These are phyloP conservation scores for Huntiella bhutanensis DNA, from an alignment of 2,329 filamentous ascomycete genomes.

Conservation along the genomic window DNA sequence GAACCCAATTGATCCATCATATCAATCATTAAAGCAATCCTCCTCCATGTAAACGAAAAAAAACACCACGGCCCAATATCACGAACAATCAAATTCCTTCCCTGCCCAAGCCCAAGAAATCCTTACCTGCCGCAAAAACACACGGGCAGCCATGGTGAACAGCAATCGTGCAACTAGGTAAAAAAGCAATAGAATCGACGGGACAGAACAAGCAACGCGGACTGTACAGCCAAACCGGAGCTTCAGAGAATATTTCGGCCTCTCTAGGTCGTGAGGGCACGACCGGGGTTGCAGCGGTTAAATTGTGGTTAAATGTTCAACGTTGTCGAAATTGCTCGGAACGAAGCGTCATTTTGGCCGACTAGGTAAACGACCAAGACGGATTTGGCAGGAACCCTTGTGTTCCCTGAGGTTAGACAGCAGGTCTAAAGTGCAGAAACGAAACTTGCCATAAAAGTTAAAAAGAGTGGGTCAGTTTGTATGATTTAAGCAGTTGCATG, in stretches of 20 bases:
- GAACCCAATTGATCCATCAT: no score
- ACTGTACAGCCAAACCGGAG: conserved; percentile 3
- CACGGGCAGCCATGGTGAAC: conserved; percentile 39
- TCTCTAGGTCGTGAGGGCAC: conserved; percentile 7
- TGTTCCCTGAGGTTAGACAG: no score
- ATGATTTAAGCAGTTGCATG: no score
- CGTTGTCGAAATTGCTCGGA: no score
- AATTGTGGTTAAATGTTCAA: conserved; percentile 5
- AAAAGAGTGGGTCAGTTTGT: no score
- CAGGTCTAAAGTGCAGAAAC: no score
- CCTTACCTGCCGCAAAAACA: conserved; percentile 37
- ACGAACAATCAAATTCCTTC: not conserved
- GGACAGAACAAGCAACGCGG: conserved; percentile 5
- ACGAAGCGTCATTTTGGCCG: no score
- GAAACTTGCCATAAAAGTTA: no score
- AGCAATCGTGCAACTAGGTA: not conserved
- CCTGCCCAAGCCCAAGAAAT: not conserved
- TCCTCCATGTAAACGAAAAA: conserved; percentile 15
- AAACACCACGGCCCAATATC: not conserved
- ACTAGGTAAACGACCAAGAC: no score
- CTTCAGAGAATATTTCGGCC: conserved; percentile 11
- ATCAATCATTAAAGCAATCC: no score
- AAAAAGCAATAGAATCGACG: conserved; percentile 2
- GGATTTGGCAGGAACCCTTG: no score
- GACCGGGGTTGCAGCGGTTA: conserved; percentile 6